Base-by-base conservation (phyloP, 2,329 filamentous ascomycete species). In the Orbilia quercus region DNA sequence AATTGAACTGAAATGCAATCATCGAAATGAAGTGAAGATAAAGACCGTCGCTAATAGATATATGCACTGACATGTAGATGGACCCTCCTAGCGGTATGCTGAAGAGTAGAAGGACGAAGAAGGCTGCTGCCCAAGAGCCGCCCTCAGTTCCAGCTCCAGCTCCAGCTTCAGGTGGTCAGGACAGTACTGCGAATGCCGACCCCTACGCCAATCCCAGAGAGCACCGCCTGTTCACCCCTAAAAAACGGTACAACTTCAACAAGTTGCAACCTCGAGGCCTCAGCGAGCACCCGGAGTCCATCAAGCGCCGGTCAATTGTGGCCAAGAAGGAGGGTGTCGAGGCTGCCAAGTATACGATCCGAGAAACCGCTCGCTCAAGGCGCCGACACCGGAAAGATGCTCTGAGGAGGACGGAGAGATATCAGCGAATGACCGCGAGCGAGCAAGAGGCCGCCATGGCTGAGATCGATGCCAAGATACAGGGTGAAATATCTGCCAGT, bases 251-350 rank as follows among this genome's bases (percentile, higher is more conserved):
- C 42, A 74, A 69, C 44, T 74, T 74, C 16, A 7, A 7, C 7
- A 47, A 55, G 20, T 44, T 64, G 2, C 12, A 44, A 9, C 70
- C 70, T 23, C 36, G 34, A 25, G 70, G 70, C n/a, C 23, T 7
- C 2, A 67, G 63, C 22, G 22, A 3, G 20, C 70, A 74, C 25
- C 70, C 70, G n/a, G 70, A 74, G 53, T 74, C 70, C 20, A 25
- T 69, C 9, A 74, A 74, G 22, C 28, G 70, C 34, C 62, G 70
- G 2, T 40, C 12, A n/a, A 74, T 69, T 9, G 48, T 69, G n/a
- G 54, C 34, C n/a, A 74, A 69, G 36, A 74, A 74, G n/a, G 1
- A 1, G 4, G 70, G 70, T 9, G 20, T 74, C 25, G 70, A 50
- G n/a, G 70, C 70, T 0, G 70, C 63, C 14, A 66, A 64, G 50